Conservation (phyloP, 805 yeast genomes). For the Suhomyces pyralidae region DNA sequence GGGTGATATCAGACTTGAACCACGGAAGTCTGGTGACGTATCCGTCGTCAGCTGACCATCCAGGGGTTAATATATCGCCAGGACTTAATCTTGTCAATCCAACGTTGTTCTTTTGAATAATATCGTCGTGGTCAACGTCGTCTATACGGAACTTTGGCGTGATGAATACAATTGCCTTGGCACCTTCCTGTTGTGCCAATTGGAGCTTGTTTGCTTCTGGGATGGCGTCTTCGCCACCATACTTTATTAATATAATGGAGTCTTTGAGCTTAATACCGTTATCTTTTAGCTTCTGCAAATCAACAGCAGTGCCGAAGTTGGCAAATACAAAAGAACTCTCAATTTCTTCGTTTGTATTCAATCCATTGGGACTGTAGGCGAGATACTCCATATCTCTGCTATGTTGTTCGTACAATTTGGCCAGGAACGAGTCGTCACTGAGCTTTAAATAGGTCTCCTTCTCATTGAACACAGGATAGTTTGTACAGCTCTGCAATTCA, state of each 20-base stretch:
- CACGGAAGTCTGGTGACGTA: conserved; percentile 39
- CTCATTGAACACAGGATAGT: conserved; percentile 51
- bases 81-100: conserved; percentile 58
- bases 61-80: conserved; percentile 82
- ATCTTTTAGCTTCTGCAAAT: conserved; percentile 43
- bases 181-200: conserved; percentile 56
- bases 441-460: conserved; percentile 27
- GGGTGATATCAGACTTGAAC: conserved; percentile 50
- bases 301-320: conserved; percentile 61
- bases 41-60: conserved; percentile 53
- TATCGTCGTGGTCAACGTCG: conserved; percentile 22
- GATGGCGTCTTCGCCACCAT: conserved; percentile 38
- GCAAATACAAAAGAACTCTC: conserved; percentile 57
- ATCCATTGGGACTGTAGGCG: conserved; percentile 70
- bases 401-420: conserved; percentile 35
- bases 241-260: conserved; percentile 57
- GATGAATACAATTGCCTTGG: conserved; percentile 67
- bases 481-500: conserved; percentile 54
- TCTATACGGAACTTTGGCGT: conserved; percentile 23
- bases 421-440: conserved; percentile 34
- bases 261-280: conserved; percentile 41
- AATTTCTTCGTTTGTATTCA: conserved; percentile 49
- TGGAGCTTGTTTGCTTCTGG: conserved; percentile 38
- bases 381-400: conserved; percentile 30
- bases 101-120: conserved; percentile 55